A percentile compares a stretch with the other conserved stretches of the same genome.
phyloP scores from a whole-genome alignment of 2,329 filamentous ascomycete species.

The Rutstroemia sp. region DNA sequence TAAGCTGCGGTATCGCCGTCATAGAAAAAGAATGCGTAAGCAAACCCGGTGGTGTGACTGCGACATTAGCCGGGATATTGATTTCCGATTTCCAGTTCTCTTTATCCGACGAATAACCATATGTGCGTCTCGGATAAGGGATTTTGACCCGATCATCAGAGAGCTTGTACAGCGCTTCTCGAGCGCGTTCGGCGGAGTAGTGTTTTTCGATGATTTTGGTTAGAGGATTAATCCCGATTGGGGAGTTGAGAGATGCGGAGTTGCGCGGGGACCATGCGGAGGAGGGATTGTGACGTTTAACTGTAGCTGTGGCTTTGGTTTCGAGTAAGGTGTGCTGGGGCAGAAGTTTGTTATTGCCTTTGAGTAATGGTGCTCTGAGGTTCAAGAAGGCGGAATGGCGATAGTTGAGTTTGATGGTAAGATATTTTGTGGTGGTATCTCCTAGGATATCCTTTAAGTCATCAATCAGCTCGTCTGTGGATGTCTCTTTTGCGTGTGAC shows the following conservation, averaged over 20 bases:
- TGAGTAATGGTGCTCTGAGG: conserved; percentile 11
- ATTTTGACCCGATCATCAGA: conserved; percentile 15
- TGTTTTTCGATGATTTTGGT: conserved; percentile 22
- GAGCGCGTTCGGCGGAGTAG: conserved; percentile 16
- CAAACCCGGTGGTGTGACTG: not conserved
- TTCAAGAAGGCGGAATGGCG: conserved; percentile 45
- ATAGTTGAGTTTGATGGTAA: conserved; percentile 46
- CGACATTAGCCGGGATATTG: not conserved
- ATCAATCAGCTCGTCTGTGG: conserved; percentile 49
- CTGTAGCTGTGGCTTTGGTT: conserved; percentile 43
- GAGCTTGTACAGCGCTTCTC: conserved; percentile 18
- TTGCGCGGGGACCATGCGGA: conserved; percentile 46
- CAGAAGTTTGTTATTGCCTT: conserved; percentile 29
- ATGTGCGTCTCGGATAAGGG: conserved; percentile 5
- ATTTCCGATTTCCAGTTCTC: conserved; percentile 1
- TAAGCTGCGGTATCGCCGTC: conserved; percentile 2
- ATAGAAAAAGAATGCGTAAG: conserved; percentile 5
- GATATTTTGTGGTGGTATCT: conserved; percentile 39
- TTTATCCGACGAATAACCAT: conserved; percentile 1
- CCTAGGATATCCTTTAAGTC: conserved; percentile 52
- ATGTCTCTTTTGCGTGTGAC: conserved; percentile 30
- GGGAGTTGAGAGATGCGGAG: conserved; percentile 28
- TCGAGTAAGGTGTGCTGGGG: conserved; percentile 42
- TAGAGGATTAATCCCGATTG: conserved; percentile 17
- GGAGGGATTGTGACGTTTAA: conserved; percentile 40